phyloP scores from a whole-genome alignment of 768 basidiomycete genomes.

The Russula vinacea region DNA sequence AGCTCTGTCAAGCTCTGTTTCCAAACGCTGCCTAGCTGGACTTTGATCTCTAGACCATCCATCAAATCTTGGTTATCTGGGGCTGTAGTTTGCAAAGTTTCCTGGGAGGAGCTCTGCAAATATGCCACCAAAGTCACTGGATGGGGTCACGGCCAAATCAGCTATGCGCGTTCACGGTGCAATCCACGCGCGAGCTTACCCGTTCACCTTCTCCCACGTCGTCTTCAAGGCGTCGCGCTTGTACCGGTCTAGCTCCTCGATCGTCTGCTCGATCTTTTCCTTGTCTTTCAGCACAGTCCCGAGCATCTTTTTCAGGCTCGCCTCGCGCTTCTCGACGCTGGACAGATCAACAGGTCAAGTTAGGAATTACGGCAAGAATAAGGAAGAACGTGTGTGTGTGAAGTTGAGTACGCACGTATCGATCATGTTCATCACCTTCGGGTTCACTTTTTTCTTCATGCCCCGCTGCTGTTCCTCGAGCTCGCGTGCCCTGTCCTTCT shows the following conservation, averaged over 20 bases:
- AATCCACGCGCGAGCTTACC: conserved; percentile 42
- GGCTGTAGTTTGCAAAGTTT: conserved; percentile 95
- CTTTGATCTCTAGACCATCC: conserved; percentile 96
- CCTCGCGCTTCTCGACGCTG: conserved; percentile 93
- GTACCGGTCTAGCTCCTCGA: conserved; percentile 87
- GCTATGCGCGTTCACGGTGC: neutral
- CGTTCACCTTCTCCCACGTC: conserved; percentile 95
- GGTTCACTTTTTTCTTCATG: conserved; percentile 94
- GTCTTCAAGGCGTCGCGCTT: conserved; percentile 91
- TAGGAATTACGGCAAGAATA: conserved; percentile 8
- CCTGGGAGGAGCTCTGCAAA: conserved; percentile 94
- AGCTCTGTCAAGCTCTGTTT: conserved; percentile 96
- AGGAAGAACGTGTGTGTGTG: neutral
- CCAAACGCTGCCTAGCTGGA: conserved; percentile 92
- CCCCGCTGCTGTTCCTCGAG: conserved; percentile 75
- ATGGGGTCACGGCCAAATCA: neutral
- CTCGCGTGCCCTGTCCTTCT: conserved; percentile 65
- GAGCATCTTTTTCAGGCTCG: conserved; percentile 83
- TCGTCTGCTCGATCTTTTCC: conserved; percentile 90
- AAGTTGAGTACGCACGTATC: conserved; percentile 60
- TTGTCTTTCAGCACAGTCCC: conserved; percentile 87
- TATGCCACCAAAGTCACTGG: conserved; percentile 92
- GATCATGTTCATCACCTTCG: conserved; percentile 93
- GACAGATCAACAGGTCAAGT: neutral
- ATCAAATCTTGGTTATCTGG: conserved; percentile 93